These are phyloP conservation scores for Penicillium sp. DNA, from an alignment of 2,329 filamentous ascomycete genomes.

Conservation along the genomic window DNA sequence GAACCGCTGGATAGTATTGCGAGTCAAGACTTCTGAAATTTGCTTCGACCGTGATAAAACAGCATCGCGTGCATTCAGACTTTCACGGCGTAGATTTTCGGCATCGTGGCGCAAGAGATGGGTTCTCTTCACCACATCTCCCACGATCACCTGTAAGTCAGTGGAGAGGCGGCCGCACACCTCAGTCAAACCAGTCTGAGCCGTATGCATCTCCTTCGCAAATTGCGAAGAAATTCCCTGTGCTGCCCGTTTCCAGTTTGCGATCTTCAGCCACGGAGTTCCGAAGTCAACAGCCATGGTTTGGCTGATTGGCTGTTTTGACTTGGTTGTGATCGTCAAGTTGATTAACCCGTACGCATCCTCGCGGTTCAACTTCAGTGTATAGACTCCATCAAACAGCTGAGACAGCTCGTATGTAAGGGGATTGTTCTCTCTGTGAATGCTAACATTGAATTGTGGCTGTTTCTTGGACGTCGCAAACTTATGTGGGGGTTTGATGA, in stretches of 20 bases:
- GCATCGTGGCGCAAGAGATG: conserved; percentile 36
- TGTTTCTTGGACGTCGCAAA: conserved; percentile 46
- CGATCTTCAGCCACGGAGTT: conserved; percentile 49
- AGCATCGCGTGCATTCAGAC: conserved; percentile 25
- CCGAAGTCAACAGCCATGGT: conserved; percentile 45
- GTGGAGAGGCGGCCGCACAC: conserved; percentile 40
- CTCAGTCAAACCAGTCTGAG: conserved; percentile 41
- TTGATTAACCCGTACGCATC: conserved; percentile 52
- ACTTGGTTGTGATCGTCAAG: conserved; percentile 46
- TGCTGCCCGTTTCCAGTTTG: conserved; percentile 47
- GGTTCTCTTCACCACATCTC: conserved; percentile 38
- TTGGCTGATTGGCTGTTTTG: conserved; percentile 37
- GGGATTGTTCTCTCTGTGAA: conserved; percentile 45
- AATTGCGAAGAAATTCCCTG: conserved; percentile 38
- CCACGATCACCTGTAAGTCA: conserved; percentile 41
- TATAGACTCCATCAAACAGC: conserved; percentile 56
- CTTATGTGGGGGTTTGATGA: conserved; percentile 51
- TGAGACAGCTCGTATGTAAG: conserved; percentile 50
- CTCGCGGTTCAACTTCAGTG: conserved; percentile 51
- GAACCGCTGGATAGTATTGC: conserved; percentile 34
- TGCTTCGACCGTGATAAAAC: conserved; percentile 37
- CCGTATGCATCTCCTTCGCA: conserved; percentile 37
- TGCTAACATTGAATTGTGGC: conserved; percentile 50
- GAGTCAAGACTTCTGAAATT: conserved; percentile 34
- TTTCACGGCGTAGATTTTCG: conserved; percentile 27